phyloP scores from a whole-genome alignment of 192 early-diverging fungal genomes.

The Cetraspora pellucida region DNA sequence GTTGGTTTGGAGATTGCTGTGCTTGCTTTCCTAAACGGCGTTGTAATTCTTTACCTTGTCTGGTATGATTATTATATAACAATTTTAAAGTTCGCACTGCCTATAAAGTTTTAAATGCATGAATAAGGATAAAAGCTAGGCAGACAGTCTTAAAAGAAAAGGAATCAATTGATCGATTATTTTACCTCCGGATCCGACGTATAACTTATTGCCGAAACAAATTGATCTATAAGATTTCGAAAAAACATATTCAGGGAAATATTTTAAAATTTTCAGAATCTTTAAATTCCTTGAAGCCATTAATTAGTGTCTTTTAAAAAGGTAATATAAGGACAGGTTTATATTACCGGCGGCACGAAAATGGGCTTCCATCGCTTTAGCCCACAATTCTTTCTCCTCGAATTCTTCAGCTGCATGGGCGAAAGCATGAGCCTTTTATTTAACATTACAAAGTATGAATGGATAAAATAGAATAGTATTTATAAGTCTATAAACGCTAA shows the following conservation, averaged over 20 bases:
- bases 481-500: background rate
- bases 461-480: background rate
- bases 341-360: constrained; percentile 67
- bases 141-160: background rate
- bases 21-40: constrained; percentile 47
- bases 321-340: background rate
- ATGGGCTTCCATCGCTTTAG: constrained; percentile 65
- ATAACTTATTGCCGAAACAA: constrained; percentile 56
- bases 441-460: background rate
- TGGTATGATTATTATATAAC: constrained; percentile 66
- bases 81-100: constrained; percentile 67
- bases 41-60: constrained; percentile 67
- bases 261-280: background rate
- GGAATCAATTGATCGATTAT: background rate
- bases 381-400: constrained; percentile 56
- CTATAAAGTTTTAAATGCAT: constrained; percentile 34
- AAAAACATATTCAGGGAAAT: background rate
- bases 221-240: constrained; percentile 49
- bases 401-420: constrained; percentile 66
- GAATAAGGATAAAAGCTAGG: background rate
- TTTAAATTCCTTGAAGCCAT: no score
- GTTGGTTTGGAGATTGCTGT: constrained; percentile 30
- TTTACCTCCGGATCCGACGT: constrained; percentile 61
- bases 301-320: background rate
- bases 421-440: constrained; percentile 64